These are phyloP conservation scores for Chaetomium cochliodes DNA, from an alignment of 495 filamentous ascomycete species.

Conservation along the genomic window DNA sequence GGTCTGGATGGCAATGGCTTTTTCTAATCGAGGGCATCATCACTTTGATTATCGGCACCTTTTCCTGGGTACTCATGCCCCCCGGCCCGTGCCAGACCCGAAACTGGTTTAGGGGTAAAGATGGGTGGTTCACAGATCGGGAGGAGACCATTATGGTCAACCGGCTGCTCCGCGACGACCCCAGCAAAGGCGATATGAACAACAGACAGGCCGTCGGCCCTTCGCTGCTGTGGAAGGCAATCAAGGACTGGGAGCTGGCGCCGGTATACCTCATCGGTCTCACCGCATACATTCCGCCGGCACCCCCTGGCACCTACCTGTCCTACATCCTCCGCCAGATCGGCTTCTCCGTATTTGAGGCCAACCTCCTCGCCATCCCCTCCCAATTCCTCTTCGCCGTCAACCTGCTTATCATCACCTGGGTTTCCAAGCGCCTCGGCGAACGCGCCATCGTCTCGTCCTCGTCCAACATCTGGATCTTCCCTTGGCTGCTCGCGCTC, in stretches of 20 bases:
- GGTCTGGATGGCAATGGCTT: conserved; percentile 59
- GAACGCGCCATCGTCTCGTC: conserved; percentile 50
- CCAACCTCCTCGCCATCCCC: conserved; percentile 55
- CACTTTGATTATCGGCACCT: conserved; percentile 50
- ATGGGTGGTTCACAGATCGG: conserved; percentile 58
- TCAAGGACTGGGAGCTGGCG: conserved; percentile 58
- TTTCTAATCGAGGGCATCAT: conserved; percentile 51
- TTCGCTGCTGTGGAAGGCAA: conserved; percentile 44
- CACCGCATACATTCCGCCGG: conserved; percentile 48
- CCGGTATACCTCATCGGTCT: conserved; percentile 59
- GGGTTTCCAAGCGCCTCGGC: conserved; percentile 53
- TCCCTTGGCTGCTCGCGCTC: conserved; percentile 55
- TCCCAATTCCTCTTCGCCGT: conserved; percentile 42
- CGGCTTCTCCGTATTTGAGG: conserved; percentile 53
- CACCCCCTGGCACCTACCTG: conserved; percentile 47
- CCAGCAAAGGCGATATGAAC: conserved; percentile 62
- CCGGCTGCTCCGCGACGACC: conserved; percentile 61
- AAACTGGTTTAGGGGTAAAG: conserved; percentile 50
- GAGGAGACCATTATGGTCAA: conserved; percentile 62
- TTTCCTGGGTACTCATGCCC: conserved; percentile 22
- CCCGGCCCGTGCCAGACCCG: conserved; percentile 44
- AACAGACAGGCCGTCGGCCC: conserved; percentile 53
- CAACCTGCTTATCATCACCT: conserved; percentile 49
- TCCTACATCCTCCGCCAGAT: conserved; percentile 49
- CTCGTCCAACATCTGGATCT: conserved; percentile 54